A percentile compares a stretch with the other conserved stretches of the same genome.
Conservation (phyloP, 1,284 basidiomycete species). For the Leccinum proliferum region DNA sequence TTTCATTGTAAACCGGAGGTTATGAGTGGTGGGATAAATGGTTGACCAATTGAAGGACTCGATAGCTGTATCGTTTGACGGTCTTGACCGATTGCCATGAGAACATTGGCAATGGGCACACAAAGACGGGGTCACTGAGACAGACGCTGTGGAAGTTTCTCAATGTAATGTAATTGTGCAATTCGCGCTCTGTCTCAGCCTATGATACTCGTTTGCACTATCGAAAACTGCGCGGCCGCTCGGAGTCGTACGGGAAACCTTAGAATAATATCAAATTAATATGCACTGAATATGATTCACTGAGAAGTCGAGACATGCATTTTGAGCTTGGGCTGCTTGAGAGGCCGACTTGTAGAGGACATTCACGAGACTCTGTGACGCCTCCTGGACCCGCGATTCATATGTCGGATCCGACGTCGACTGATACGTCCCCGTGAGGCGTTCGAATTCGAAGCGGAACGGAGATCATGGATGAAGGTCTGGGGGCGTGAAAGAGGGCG, state of each 20-base stretch:
- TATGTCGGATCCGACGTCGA: not conserved
- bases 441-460: constrained; percentile 39
- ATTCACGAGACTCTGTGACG: not conserved
- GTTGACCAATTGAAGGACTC: no score
- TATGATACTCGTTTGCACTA: not conserved
- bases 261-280: not conserved
- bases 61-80: no score
- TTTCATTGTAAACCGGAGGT: no score
- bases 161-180: no score
- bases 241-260: not conserved
- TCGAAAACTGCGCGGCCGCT: not conserved
- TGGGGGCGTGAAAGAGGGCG: constrained; percentile 84
- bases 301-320: not conserved
- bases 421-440: not conserved
- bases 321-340: not conserved
- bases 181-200: not conserved
- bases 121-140: no score
- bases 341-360: not conserved
- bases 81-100: no score
- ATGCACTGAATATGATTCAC: not conserved
- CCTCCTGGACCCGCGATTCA: not conserved
- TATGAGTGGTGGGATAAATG: no score
- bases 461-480: constrained; percentile 83
- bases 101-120: no score
- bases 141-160: no score